phyloP scores from a whole-genome alignment of 352 stramenopile species.

The Phytopythium oedochilum region DNA sequence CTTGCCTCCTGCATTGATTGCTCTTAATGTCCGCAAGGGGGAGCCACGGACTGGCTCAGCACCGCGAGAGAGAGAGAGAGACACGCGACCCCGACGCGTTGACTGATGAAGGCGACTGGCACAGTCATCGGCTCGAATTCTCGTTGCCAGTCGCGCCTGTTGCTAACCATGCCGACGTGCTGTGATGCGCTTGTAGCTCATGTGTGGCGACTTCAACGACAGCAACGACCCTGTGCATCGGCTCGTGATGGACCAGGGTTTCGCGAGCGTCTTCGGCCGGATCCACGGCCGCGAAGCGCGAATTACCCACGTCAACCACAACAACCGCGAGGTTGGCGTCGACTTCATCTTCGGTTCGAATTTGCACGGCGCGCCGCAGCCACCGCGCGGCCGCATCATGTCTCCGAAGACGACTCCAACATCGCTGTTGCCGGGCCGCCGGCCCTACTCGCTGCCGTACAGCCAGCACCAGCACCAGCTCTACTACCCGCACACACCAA shows the following conservation, averaged over 20 bases:
- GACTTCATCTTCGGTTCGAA: constrained; percentile 83
- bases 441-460: neutral
- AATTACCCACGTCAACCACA: constrained; percentile 88
- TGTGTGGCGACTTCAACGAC: constrained; percentile 87
- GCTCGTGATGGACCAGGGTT: constrained; percentile 67
- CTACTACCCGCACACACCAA: neutral
- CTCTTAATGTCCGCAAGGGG: neutral
- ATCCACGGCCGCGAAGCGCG: constrained; percentile 72
- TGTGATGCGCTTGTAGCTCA: constrained; percentile 25
- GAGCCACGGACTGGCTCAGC: neutral
- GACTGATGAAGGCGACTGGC: neutral
- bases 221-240: constrained; percentile 80
- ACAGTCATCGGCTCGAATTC: neutral
- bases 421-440: neutral
- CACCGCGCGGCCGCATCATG: constrained; percentile 3
- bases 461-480: constrained; percentile 5
- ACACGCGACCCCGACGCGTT: neutral
- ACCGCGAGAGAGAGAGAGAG: neutral
- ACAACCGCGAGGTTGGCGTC: constrained; percentile 83
- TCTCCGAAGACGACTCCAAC: neutral
- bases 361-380: constrained; percentile 14
- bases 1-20: neutral
- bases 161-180: neutral
- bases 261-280: constrained; percentile 67
- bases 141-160: neutral